Evolutionary conservation across 192 early-diverging fungal species (phyloP).

Genomic region (Rhizophagus sp.): DNA sequence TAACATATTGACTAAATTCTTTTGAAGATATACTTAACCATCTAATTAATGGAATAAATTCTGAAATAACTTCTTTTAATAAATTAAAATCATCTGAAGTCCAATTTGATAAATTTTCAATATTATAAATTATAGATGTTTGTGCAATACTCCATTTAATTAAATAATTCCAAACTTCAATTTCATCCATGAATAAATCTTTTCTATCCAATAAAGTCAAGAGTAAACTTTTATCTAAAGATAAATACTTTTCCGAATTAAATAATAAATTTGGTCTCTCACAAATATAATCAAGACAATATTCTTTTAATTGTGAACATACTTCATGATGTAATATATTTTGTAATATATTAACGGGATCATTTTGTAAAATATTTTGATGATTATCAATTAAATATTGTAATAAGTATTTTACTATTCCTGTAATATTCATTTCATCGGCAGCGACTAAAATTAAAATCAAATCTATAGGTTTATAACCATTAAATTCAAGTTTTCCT

Average conservation of each 20-base stretch:
- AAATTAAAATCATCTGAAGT: not conserved
- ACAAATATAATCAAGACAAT: slow-evolving; percentile 12
- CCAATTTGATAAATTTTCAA: slow-evolving; percentile 7
- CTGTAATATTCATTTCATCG: slow-evolving; percentile 15
- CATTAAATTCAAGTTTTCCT: slow-evolving; percentile 10
- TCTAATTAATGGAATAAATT: slow-evolving; percentile 30
- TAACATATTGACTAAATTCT: slow-evolving; percentile 1
- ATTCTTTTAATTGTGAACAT: not conserved
- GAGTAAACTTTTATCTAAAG: not conserved
- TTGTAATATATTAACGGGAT: not conserved
- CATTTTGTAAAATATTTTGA: not conserved
- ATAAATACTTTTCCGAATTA: slow-evolving; percentile 1
- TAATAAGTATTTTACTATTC: not conserved
- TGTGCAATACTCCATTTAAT: slow-evolving; percentile 27
- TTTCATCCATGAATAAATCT: slow-evolving; percentile 18
- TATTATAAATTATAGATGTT: not conserved
- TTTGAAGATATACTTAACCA: slow-evolving; percentile 3
- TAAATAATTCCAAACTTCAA: slow-evolving; percentile 21
- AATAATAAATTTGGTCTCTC: slow-evolving; percentile 17
- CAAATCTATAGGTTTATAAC: not conserved
- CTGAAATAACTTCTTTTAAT: not conserved
- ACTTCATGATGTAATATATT: not conserved
- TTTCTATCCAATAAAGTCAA: not conserved
- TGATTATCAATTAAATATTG: slow-evolving; percentile 11
- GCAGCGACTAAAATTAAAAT: slow-evolving; percentile 19